Base-by-base conservation (phyloP, 495 filamentous ascomycete genomes). In the Lasiosphaeria hispida region DNA sequence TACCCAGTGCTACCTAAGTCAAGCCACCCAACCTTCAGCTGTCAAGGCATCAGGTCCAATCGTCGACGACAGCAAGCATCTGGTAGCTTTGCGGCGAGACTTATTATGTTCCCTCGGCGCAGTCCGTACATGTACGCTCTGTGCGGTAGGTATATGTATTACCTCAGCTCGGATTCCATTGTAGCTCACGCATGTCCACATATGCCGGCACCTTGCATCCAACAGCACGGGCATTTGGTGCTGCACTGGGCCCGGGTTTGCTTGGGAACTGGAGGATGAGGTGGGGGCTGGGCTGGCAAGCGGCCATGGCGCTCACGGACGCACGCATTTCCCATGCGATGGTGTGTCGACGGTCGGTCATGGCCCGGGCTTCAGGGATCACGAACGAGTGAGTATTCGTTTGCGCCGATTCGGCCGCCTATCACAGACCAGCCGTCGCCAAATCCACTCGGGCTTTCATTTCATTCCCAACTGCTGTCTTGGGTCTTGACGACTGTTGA, bases 301-400 rank as follows among this genome's bases (percentile, higher is more conserved):
- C 43, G 43, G 14, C 41, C 43, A 47, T 19, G 43, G 43, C 43
- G 23, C 23, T 30, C 23, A 30, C 23, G 5, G 23, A 30, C 23
- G 43, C 17, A 47, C 30, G 43, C 43, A 15, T 47, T 47, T 23
- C 13, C 43, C 43, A 47, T 47, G 43, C 43, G 43, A 47, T 23
- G 43, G 43, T 30, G 5, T 30, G 23, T 30, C 23, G 23, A 30
- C 23, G 23, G 23, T 30, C 23, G 23, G 23, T 5, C 23, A 5
- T 47, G 43, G 43, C 43, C 43, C 43, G 43, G 17, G 43, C 43
- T 18, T 23, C 23, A 30, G 30, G 15, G 11, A 47, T 47, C 43
- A 23, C 15, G 43, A 30, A 30, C 23, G 23, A 47, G 18, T 47
- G 18, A n/a, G n/a, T n/a, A n/a, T n/a, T n/a, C n/a, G n/a, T n/a